These are phyloP conservation scores for Ogataea saltuana DNA, from an alignment of 805 yeast genomes.

Conservation along the genomic window DNA sequence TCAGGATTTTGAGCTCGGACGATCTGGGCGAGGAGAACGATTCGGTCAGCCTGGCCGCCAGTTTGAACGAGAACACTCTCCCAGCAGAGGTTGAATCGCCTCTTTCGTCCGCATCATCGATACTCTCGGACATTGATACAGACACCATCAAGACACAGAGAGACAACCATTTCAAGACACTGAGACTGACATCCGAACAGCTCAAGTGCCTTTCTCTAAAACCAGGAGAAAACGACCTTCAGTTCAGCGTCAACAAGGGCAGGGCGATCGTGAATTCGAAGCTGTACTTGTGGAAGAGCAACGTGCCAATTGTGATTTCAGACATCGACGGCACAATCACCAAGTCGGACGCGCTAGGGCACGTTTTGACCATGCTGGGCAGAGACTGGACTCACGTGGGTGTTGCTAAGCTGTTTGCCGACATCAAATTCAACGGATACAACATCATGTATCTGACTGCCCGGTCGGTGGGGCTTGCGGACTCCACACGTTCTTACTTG, in stretches of 20 bases:
- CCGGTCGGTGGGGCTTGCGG: conserved; percentile 93
- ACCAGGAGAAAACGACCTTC: conserved; percentile 76
- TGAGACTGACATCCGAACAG: conserved; percentile 90
- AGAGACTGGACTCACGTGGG: conserved; percentile 98
- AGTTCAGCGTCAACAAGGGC: conserved; percentile 81
- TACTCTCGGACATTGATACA: conserved; percentile 29
- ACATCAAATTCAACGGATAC: conserved; percentile 84
- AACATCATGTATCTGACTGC: conserved; percentile 93
- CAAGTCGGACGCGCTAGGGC: conserved; percentile 96
- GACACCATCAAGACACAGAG: conserved; percentile 25
- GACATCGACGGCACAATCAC: conserved; percentile 99
- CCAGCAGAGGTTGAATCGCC: conserved; percentile 20
- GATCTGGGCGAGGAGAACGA: conserved; percentile 24
- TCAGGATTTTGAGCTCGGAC: conserved; percentile 47
- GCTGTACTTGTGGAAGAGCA: conserved; percentile 79
- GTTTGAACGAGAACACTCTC: conserved; percentile 3
- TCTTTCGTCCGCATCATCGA: conserved; percentile 24
- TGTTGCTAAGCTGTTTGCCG: conserved; percentile 88
- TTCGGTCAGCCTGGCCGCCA: conserved; percentile 15
- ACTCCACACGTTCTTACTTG: conserved; percentile 82
- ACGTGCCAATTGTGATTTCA: conserved; percentile 88
- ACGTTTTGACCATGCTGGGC: conserved; percentile 89
- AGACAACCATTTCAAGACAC: conserved; percentile 69
- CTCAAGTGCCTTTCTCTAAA: conserved; percentile 69
- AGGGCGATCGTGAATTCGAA: conserved; percentile 73